Percentiles rank a stretch among this genome's conserved stretches.
These are phyloP conservation scores for Ailanthus altissimus DNA, from an alignment of 345 rosid species.

Conservation along the genomic window DNA sequence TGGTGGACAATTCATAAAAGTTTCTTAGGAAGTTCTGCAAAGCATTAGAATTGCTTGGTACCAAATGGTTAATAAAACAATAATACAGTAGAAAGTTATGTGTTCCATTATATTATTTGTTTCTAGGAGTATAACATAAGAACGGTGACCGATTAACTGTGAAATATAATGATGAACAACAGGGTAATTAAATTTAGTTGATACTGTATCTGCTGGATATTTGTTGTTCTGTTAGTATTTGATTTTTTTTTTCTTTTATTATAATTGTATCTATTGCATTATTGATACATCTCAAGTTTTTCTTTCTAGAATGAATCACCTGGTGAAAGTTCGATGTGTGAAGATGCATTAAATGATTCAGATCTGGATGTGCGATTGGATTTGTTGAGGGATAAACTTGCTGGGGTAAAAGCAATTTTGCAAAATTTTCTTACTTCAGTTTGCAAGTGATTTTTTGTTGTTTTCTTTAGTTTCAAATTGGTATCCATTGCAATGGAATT, in stretches of 20 bases:
- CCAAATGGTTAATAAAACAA: not conserved
- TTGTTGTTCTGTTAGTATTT: not conserved
- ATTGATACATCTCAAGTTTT: not conserved
- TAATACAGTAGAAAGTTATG: not conserved
- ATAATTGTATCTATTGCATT: not conserved
- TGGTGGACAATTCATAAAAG: not conserved
- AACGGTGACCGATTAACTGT: not conserved
- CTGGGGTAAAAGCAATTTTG: constrained; percentile 45
- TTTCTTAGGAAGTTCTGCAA: not conserved
- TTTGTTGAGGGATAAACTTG: constrained; percentile 62
- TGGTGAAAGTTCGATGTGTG: constrained; percentile 29
- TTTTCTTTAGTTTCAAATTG: not conserved
- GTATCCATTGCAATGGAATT: constrained; percentile 13
- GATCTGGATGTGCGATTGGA: constrained; percentile 66
- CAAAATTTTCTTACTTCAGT: not conserved
- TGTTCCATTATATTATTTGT: not conserved
- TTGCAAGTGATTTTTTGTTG: not conserved
- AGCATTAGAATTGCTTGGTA: not conserved
- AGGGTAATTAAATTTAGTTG: not conserved
- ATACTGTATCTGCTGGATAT: not conserved
- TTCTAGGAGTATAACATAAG: not conserved
- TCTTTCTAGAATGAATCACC: constrained; percentile 40
- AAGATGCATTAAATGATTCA: constrained; percentile 44
- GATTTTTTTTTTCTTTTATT: too few relatives aligned
- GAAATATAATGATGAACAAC: not conserved